phyloP scores from a whole-genome alignment of 2,329 filamentous ascomycete species.

The Penicillium polonicum region DNA sequence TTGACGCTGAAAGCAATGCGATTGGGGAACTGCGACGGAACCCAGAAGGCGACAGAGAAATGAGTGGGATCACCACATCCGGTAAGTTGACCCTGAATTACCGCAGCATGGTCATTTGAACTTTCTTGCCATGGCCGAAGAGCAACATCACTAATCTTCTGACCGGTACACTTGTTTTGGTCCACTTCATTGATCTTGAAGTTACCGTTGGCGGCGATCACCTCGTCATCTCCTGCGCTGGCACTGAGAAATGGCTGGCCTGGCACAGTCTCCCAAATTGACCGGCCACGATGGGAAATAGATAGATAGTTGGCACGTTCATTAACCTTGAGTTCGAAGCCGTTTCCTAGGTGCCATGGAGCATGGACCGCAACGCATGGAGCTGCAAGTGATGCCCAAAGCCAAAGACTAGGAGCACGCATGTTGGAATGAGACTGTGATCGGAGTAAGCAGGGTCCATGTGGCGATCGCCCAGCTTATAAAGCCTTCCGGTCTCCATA shows the following conservation, averaged over 20 bases:
- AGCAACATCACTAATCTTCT: conserved; percentile 13
- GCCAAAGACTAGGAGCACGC: conserved; percentile 12
- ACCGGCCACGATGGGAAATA: conserved; percentile 4
- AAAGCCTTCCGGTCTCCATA: neutral
- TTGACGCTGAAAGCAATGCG: conserved; percentile 21
- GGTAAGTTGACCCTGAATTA: conserved; percentile 17
- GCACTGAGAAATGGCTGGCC: conserved; percentile 21
- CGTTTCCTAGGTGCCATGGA: conserved; percentile 18
- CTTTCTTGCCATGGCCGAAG: conserved; percentile 11
- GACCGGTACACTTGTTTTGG: conserved; percentile 19
- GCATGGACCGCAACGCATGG: conserved; percentile 12
- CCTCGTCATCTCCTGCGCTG: conserved; percentile 20
- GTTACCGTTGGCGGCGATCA: conserved; percentile 23
- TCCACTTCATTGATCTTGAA: conserved; percentile 27
- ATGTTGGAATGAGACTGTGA: conserved; percentile 7
- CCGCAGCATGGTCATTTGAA: conserved; percentile 15
- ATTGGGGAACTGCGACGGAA: conserved; percentile 20
- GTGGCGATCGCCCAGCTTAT: neutral
- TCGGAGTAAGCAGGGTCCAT: neutral
- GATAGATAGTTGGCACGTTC: conserved; percentile 10
- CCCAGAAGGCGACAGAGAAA: conserved; percentile 18
- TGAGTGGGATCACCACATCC: conserved; percentile 17
- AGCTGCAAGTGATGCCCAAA: conserved; percentile 16
- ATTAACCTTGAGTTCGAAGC: conserved; percentile 14
- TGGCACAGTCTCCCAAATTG: conserved; percentile 22